Conservation (phyloP, 1,139 yeast genomes). For the Petasospora fabianii region DNA sequence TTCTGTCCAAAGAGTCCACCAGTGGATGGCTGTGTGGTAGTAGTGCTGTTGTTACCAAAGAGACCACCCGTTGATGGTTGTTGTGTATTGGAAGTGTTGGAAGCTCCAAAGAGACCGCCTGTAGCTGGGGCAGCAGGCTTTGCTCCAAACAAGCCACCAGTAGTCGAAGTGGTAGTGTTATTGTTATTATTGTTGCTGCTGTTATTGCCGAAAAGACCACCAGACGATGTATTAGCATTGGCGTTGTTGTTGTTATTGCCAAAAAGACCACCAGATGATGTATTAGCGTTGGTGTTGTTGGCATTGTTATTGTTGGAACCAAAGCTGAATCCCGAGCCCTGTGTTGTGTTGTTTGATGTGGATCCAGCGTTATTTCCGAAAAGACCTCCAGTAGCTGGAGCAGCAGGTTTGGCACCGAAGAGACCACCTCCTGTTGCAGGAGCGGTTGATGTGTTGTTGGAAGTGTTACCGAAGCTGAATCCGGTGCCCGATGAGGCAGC, state of each 20-base stretch:
- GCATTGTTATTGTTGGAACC: slow-evolving; percentile 9
- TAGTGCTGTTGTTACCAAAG: slow-evolving; percentile 30
- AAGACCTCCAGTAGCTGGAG: slow-evolving; percentile 16
- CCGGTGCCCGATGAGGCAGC: slow-evolving; percentile 11
- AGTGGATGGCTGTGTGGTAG: slow-evolving; percentile 14
- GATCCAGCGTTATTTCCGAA: slow-evolving; percentile 14
- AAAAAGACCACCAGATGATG: slow-evolving; percentile 5
- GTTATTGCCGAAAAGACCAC: slow-evolving; percentile 30
- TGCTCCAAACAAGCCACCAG: slow-evolving; percentile 32
- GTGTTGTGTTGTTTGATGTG: background rate
- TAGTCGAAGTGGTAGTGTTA: slow-evolving; percentile 19
- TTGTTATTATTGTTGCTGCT: background rate
- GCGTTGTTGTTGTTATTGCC: slow-evolving; percentile 3
- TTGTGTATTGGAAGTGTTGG: slow-evolving; percentile 14
- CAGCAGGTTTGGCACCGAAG: slow-evolving; percentile 15
- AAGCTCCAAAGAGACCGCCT: slow-evolving; percentile 30
- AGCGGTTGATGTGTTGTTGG: slow-evolving; percentile 4
- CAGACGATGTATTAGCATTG: slow-evolving; percentile 12
- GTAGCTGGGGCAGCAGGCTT: slow-evolving; percentile 12
- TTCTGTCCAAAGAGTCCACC: slow-evolving; percentile 28
- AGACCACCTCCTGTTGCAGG: slow-evolving; percentile 18
- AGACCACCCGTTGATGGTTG: slow-evolving; percentile 27
- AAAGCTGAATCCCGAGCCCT: slow-evolving; percentile 23
- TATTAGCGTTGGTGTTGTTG: background rate
- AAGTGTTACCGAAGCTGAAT: slow-evolving; percentile 19